These are phyloP conservation scores for Alternaria sp. DNA, from an alignment of 2,329 filamentous ascomycete species.

Conservation along the genomic window DNA sequence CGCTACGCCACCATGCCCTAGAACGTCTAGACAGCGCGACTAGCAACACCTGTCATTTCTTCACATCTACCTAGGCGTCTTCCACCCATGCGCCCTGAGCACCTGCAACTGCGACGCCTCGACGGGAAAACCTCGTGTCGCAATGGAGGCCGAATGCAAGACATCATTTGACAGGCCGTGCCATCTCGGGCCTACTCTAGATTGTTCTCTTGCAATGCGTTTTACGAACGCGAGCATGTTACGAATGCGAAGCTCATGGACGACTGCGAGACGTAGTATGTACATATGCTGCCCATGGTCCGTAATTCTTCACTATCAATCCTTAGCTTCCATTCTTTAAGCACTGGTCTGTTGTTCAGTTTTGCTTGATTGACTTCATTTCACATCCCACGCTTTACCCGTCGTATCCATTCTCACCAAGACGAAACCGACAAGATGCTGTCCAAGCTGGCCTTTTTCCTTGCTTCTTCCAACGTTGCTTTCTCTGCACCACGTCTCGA, in stretches of 20 bases:
- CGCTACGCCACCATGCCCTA: not conserved
- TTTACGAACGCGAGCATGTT: not conserved
- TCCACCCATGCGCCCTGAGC: not conserved
- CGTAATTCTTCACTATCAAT: not conserved
- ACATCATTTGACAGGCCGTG: not conserved
- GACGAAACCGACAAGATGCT: not conserved
- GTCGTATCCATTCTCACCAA: not conserved
- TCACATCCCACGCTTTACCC: not conserved
- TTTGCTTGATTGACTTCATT: not conserved
- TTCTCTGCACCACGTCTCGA: not conserved
- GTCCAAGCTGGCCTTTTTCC: not conserved
- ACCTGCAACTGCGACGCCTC: not conserved
- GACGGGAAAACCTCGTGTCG: not conserved
- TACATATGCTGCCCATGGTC: not conserved
- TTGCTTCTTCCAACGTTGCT: not conserved
- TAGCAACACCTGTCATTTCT: not conserved
- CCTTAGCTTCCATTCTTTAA: not conserved
- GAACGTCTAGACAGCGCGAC: not conserved
- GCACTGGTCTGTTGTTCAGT: not conserved
- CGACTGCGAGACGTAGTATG: not conserved
- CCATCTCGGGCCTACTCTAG: not conserved
- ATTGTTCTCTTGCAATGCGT: not conserved
- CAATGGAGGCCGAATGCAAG: not conserved
- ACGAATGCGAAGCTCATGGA: not conserved
- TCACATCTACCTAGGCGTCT: not conserved